These are phyloP conservation scores for Colletotrichum cereale DNA, from an alignment of 2,329 filamentous ascomycete genomes.

Conservation along the genomic window DNA sequence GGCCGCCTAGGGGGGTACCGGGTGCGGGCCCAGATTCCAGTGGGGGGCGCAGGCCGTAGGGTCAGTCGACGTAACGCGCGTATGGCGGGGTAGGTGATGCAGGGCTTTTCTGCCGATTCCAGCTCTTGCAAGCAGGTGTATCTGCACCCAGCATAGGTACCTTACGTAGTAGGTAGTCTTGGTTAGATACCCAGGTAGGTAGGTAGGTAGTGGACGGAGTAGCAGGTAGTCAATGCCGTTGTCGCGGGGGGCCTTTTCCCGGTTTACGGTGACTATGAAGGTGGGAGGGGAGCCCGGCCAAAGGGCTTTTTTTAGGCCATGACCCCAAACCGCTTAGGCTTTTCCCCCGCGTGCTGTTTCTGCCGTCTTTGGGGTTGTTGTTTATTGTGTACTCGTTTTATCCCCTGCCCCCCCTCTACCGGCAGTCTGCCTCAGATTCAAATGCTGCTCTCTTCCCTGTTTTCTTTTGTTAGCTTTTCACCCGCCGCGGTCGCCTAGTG, in stretches of 20 bases:
- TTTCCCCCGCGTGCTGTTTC: background rate
- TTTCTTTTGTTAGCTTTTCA: background rate
- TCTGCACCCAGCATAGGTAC: no score
- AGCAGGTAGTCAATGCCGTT: slow-evolving; percentile 24
- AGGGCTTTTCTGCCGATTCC: slow-evolving; percentile 20
- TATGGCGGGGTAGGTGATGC: slow-evolving; percentile 36
- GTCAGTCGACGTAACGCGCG: slow-evolving; percentile 37
- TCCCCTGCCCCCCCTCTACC: background rate
- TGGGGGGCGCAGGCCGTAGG: slow-evolving; percentile 29
- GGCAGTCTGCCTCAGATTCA: slow-evolving; percentile 18
- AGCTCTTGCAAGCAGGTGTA: slow-evolving; percentile 5
- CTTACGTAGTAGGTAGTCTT: no score
- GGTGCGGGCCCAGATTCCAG: slow-evolving; percentile 24
- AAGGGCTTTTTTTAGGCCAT: slow-evolving; percentile 21
- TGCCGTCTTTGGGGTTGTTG: background rate
- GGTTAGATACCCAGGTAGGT: no score
- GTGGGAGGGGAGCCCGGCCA: slow-evolving; percentile 16
- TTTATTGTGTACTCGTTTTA: background rate
- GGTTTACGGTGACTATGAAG: background rate
- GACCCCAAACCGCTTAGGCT: slow-evolving; percentile 13
- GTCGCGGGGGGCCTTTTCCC: background rate
- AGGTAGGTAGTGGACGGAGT: background rate
- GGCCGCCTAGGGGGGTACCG: slow-evolving; percentile 9
- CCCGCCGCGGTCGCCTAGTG: background rate
- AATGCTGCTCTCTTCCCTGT: background rate